Conservation (phyloP, 2,329 filamentous ascomycete genomes). For the Peltaster fructicola region DNA sequence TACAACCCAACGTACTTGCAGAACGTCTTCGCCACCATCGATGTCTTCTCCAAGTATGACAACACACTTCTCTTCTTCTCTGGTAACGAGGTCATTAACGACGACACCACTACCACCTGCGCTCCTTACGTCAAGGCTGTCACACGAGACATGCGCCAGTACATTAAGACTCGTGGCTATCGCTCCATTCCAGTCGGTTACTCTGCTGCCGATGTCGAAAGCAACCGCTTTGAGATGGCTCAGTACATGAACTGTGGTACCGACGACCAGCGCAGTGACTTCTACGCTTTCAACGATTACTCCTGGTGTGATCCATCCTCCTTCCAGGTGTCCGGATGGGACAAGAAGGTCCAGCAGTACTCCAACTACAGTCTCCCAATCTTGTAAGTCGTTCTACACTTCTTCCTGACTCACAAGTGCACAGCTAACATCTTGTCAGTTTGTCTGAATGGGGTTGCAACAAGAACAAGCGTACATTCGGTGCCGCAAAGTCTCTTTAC, state of each 20-base stretch:
- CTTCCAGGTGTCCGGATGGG: conserved; percentile 60
- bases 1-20: conserved; percentile 82
- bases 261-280: conserved; percentile 70
- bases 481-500: conserved; percentile 68
- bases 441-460: conserved; percentile 90
- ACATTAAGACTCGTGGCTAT: conserved; percentile 52
- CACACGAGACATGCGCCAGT: conserved; percentile 65
- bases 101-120: conserved; percentile 41
- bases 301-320: conserved; percentile 63
- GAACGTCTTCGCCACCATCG: conserved; percentile 73
- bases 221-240: conserved; percentile 74
- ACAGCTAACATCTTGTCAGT: conserved; percentile 20
- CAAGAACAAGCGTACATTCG: conserved; percentile 63
- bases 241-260: conserved; percentile 86
- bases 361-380: conserved; percentile 73
- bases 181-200: conserved; percentile 61
- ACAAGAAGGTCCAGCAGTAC: conserved; percentile 76
- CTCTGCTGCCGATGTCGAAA: conserved; percentile 68
- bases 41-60: conserved; percentile 63
- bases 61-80: conserved; percentile 80
- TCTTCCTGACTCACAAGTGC: not conserved
- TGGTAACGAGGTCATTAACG: conserved; percentile 55
- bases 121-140: conserved; percentile 57
- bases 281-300: conserved; percentile 82
- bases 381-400: conserved; percentile 32